phyloP scores from a whole-genome alignment of 108 stramenopile genomes.

The Schizochytrium sp. region DNA sequence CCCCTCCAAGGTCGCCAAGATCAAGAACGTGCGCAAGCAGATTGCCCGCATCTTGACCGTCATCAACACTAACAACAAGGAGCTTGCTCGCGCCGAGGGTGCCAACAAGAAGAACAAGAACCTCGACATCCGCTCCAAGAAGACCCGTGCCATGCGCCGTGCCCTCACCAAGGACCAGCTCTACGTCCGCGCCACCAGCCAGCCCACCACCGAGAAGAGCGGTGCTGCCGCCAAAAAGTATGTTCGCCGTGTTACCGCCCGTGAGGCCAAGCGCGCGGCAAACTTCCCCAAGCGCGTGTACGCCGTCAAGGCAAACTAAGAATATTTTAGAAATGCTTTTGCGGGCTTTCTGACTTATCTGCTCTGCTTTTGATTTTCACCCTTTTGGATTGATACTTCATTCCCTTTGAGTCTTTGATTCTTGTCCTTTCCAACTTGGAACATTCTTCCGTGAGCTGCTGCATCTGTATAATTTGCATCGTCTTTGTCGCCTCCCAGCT shows the following conservation, averaged over 20 bases:
- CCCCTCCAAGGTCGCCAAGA: conserved; percentile 98
- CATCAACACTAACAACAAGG: conserved; percentile 95
- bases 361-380: not conserved
- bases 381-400: not conserved
- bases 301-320: conserved; percentile 59
- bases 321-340: not conserved
- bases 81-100: conserved; percentile 85
- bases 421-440: not conserved
- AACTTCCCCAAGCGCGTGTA: conserved; percentile 59
- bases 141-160: conserved; percentile 96
- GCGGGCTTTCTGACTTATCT: not conserved
- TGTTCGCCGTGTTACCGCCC: conserved; percentile 38
- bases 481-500: too few species aligned
- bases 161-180: conserved; percentile 89
- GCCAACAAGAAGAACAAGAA: conserved; percentile 91
- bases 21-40: conserved; percentile 94
- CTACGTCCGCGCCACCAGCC: conserved; percentile 41
- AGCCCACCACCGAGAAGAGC: conserved; percentile 77
- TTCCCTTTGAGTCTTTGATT: not conserved
- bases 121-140: conserved; percentile 94
- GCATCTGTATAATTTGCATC: not conserved
- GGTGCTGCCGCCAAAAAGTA: conserved; percentile 86
- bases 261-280: conserved; percentile 52
- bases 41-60: conserved; percentile 98
- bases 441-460: not conserved